Base-by-base conservation (phyloP, 305 asterid genomes). In the Striga hermonthica region DNA sequence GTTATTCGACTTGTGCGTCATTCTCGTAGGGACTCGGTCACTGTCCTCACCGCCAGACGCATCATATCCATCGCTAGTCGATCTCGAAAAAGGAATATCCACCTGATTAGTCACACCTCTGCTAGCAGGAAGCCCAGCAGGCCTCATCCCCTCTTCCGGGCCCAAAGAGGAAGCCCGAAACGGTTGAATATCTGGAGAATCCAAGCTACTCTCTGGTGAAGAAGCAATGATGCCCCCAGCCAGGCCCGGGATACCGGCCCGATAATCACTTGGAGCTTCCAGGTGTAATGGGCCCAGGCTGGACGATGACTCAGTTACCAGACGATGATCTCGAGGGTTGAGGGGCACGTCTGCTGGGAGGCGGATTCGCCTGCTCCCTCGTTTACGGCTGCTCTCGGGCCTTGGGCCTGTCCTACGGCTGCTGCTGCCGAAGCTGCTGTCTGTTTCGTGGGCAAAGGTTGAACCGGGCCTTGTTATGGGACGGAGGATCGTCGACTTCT, bases 1-100 rank as follows among this genome's bases (percentile, higher is more conserved):
- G 70, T 88, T 79, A 54, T 74, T 78, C 7, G 97, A 72, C 72
- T 87, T 76, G 7, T 79, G 81, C 28, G 74, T 70, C 44, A 79
- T 65, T 57, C 97, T 80, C 0, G 81, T 77, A 11, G 99, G 93
- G 6, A 86, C 87, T 38, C 85, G 81, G 67, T 94, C 99, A 8
- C 99, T 91, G 66, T 94, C 99, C 77, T 94, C 99, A 3, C 99
- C 99, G 4, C 98, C 99, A 0, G 99, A 94, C 44, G 99, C 99
- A 64, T 94, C 99, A 13, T 94, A 94, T 22, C 99, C 99, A 53
- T 85, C 99, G 28, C 99, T 94, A 7, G 96, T 88, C 5, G 97
- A 93, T 76, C 97, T 81, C 4, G 97, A 88, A 36, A 90, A 58
- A 1, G 95, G 94, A 3, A 80, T 70, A 64, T 81, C 91, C n/a